Evolutionary conservation across 345 rosid genomes (phyloP).

Genomic region (Corymbia maculata): DNA sequence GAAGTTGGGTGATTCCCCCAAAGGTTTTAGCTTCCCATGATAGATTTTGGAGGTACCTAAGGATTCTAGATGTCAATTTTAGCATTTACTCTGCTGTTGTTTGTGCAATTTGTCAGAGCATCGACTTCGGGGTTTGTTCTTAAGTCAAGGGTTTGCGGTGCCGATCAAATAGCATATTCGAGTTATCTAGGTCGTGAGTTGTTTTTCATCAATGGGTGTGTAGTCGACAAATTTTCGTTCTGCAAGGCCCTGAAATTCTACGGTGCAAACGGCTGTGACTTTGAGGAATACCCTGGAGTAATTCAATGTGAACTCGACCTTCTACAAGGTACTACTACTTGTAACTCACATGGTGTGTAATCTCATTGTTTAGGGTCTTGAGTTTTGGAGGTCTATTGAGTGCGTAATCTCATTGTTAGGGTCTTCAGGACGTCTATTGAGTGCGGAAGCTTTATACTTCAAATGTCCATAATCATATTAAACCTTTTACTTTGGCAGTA

Average conservation of each 20-base stretch:
- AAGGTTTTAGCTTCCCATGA: neutral
- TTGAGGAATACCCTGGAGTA: slow-evolving; percentile 16
- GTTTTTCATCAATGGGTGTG: slow-evolving; percentile 49
- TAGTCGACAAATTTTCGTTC: slow-evolving; percentile 34
- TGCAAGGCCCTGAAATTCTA: slow-evolving; percentile 43
- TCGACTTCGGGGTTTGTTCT: slow-evolving; percentile 26
- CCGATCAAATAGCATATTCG: slow-evolving; percentile 41
- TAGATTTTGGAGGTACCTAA: neutral
- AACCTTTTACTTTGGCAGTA: neutral
- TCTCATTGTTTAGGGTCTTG: neutral
- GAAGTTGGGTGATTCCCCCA: neutral
- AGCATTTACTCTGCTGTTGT: slow-evolving; percentile 23
- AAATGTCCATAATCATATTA: neutral
- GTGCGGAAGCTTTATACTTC: neutral
- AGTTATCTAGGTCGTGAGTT: slow-evolving; percentile 21
- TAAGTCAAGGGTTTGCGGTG: slow-evolving; percentile 37
- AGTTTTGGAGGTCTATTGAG: neutral
- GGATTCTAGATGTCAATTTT: slow-evolving; percentile 11
- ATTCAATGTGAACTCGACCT: slow-evolving; percentile 22
- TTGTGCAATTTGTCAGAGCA: slow-evolving; percentile 22
- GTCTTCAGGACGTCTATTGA: neutral
- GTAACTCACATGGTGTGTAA: neutral
- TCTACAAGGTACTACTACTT: slow-evolving; percentile 27
- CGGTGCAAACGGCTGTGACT: slow-evolving; percentile 30
- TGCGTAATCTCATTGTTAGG: neutral